Base-by-base conservation (phyloP, 495 filamentous ascomycete species). In the Lasiosphaeria hispida region DNA sequence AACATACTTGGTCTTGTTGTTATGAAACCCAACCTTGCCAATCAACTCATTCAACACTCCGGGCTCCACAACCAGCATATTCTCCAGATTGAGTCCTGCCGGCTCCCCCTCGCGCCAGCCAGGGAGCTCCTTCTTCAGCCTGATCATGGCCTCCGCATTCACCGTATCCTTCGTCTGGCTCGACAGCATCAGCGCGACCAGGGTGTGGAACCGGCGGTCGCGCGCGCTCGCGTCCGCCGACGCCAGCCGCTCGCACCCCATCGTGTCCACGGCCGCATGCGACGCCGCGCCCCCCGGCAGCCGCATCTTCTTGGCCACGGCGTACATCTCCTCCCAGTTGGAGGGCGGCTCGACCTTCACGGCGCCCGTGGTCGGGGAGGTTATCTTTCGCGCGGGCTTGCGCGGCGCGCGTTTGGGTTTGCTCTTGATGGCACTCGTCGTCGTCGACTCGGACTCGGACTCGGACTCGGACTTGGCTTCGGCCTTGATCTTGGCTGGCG, bases 161-260 rank as follows among this genome's bases (percentile, higher is more conserved):
- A 92, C 88, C 0, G 93, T 96, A 72, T 98, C 94, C 67, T 96
- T 97, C 2, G 94, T 98, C 69, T 98, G 94, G 10, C 85, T 89
- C 4, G 88, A 93, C n/a, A 99, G 84, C 95, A 99, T 97, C 52
- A 99, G 76, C 3, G 93, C 85, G 30, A 95, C 83, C 30, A 99
- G 80, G 3, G 91, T 97, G 58, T 99, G 94, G 69, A 95, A 96
- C 2, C 95, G 84, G 59, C 83, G 84, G 67, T 93, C 90, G 59
- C 78, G 69, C 36, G 85, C 78, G 17, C 75, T 76, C 1, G 74
- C 73, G 23, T 67, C 68, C 0, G 73, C 59, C 38, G 81, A 74
- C 0, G 87, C 90, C 1, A 97, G 80, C 11, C 86, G 83, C 59
- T 93, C 91, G 68, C 94, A 98, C 15, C 94, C 94, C 94, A 98